These are phyloP conservation scores for Vitis rotundifolia DNA, from an alignment of 164 flowering plant genomes.

Conservation along the genomic window DNA sequence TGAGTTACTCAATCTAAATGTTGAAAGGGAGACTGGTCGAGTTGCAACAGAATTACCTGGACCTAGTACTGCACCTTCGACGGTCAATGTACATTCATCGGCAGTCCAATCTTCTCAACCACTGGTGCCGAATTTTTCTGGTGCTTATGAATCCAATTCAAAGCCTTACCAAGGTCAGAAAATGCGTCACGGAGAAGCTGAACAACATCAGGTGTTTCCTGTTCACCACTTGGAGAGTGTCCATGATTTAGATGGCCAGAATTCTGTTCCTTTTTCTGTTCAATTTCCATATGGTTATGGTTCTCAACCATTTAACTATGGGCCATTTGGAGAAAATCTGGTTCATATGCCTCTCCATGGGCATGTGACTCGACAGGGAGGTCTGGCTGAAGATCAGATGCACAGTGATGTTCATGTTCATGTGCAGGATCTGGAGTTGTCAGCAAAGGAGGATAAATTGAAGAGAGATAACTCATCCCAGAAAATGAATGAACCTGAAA, in stretches of 20 bases:
- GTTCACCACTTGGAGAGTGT: slow-evolving; percentile 25
- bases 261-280: slow-evolving; percentile 24
- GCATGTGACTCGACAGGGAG: slow-evolving; percentile 29
- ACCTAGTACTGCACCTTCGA: slow-evolving; percentile 23
- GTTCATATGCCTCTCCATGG: slow-evolving; percentile 27
- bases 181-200: slow-evolving; percentile 25
- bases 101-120: slow-evolving; percentile 35
- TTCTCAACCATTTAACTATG: slow-evolving; percentile 25
- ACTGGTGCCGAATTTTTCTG: slow-evolving; percentile 22
- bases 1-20: slow-evolving; percentile 48
- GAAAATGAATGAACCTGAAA: slow-evolving; percentile 23
- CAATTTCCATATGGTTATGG: slow-evolving; percentile 31
- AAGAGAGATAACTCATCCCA: slow-evolving; percentile 24
- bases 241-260: slow-evolving; percentile 21
- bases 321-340: slow-evolving; percentile 28
- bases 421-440: slow-evolving; percentile 23
- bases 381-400: slow-evolving; percentile 22
- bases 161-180: slow-evolving; percentile 31
- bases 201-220: slow-evolving; percentile 25
- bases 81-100: slow-evolving; percentile 22
- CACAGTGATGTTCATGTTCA: slow-evolving; percentile 17
- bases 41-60: slow-evolving; percentile 23
- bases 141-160: slow-evolving; percentile 27
- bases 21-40: slow-evolving; percentile 33
- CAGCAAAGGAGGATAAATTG: slow-evolving; percentile 19